These are phyloP conservation scores for Helianthus tuberosus DNA, from an alignment of 129 eudicot species.

Conservation along the genomic window DNA sequence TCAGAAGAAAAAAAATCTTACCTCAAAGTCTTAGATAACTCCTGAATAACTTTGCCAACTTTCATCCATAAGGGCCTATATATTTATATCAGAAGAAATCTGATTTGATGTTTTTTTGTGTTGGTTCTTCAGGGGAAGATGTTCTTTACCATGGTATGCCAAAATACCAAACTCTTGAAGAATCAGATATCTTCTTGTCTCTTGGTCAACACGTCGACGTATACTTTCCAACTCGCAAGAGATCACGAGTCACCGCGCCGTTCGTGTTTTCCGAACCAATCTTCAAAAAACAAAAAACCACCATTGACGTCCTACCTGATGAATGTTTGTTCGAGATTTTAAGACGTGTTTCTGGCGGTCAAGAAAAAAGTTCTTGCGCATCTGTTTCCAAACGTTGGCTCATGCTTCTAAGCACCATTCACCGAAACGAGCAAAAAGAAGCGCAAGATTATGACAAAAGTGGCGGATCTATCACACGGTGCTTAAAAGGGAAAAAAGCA, in stretches of 20 bases:
- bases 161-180: conserved; percentile 62
- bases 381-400: conserved; percentile 83
- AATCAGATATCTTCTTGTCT: conserved; percentile 49
- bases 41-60: too few relatives aligned
- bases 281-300: conserved; percentile 37
- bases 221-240: conserved; percentile 58
- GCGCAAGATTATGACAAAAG: conserved; percentile 34
- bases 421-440: conserved; percentile 38
- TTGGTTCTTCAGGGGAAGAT: conserved; percentile 52
- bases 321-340: conserved; percentile 83
- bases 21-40: too few relatives aligned
- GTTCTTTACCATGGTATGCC: conserved; percentile 65
- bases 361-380: conserved; percentile 70
- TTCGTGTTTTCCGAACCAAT: conserved; percentile 45
- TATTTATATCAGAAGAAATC: too few relatives aligned
- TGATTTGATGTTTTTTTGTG: background rate
- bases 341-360: conserved; percentile 58
- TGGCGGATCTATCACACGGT: conserved; percentile 60
- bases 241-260: conserved; percentile 63
- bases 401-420: conserved; percentile 64
- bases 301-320: conserved; percentile 72
- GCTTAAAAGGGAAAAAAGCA: conserved; percentile 82
- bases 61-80: too few relatives aligned
- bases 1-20: too few relatives aligned
- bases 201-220: conserved; percentile 57